Evolutionary conservation across 441 rosid species (phyloP).

Genomic region (Pelargonium citronellum): DNA sequence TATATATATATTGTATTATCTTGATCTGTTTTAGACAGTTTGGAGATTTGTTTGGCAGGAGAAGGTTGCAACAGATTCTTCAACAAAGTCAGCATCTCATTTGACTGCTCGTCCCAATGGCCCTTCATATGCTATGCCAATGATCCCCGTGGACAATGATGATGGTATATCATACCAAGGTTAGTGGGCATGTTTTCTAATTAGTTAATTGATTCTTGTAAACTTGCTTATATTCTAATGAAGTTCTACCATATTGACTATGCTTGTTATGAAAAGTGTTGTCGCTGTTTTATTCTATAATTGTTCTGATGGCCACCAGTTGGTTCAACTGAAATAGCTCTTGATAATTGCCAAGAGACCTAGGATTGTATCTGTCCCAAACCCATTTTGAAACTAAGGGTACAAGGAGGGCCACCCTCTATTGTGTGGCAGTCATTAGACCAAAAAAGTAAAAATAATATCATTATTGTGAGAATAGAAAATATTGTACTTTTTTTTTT

Average conservation of each 20-base stretch:
- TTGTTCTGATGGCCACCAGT: background rate
- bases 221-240: background rate
- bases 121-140: constrained; percentile 58
- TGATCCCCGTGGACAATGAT: constrained; percentile 56
- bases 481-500: too few species aligned
- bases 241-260: too few species aligned
- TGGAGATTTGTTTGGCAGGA: constrained; percentile 44
- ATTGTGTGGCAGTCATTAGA: background rate
- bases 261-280: too few species aligned
- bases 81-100: constrained; percentile 63
- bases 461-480: background rate
- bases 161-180: constrained; percentile 77
- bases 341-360: background rate
- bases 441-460: background rate
- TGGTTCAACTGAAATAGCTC: background rate
- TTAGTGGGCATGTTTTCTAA: constrained; percentile 22
- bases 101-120: constrained; percentile 65
- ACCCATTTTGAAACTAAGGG: background rate
- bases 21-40: constrained; percentile 4
- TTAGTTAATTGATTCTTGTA: background rate
- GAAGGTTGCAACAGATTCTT: constrained; percentile 52
- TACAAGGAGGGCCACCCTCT: background rate
- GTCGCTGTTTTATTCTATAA: too few species aligned
- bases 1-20: constrained; percentile 10
- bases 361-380: background rate